Conservation (phyloP, 2,329 filamentous ascomycete species). For the Tolypocladium guangdongense region DNA sequence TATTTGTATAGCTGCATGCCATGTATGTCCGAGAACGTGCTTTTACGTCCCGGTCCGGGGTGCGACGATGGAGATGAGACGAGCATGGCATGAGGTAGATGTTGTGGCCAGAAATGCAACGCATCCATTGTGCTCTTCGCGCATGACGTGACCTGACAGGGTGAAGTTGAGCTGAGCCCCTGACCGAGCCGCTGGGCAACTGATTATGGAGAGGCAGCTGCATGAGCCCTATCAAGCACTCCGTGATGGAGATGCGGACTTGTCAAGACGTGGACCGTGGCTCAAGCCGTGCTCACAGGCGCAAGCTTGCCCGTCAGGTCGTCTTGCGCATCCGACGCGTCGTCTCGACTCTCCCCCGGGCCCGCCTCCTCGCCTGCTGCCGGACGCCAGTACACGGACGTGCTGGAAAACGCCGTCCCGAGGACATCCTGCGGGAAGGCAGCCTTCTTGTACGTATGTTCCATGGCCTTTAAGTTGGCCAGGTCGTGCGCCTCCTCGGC, state of each 20-base stretch:
- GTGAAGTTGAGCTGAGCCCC: too few species aligned
- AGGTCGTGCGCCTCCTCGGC: neutral
- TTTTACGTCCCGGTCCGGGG: neutral
- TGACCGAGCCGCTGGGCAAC: neutral
- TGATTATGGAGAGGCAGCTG: too few species aligned
- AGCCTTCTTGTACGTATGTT: constrained; percentile 5
- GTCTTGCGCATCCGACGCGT: neutral
- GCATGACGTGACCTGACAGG: neutral
- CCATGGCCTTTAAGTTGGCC: constrained; percentile 6
- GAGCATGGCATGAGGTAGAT: neutral
- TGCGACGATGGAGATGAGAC: neutral
- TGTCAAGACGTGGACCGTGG: neutral
- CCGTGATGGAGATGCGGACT: neutral
- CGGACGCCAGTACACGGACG: constrained; percentile 10
- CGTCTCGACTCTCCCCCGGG: neutral
- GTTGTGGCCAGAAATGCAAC: too few species aligned
- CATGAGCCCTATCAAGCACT: neutral
- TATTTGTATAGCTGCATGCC: neutral
- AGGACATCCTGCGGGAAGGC: constrained; percentile 7
- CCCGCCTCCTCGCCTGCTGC: neutral
- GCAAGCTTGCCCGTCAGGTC: neutral
- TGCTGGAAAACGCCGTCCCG: constrained; percentile 9
- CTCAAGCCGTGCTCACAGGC: neutral
- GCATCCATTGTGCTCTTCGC: neutral
- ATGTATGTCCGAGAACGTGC: neutral